These are phyloP conservation scores for Pyronema domesticum DNA, from an alignment of 495 filamentous ascomycete genomes.

Conservation along the genomic window DNA sequence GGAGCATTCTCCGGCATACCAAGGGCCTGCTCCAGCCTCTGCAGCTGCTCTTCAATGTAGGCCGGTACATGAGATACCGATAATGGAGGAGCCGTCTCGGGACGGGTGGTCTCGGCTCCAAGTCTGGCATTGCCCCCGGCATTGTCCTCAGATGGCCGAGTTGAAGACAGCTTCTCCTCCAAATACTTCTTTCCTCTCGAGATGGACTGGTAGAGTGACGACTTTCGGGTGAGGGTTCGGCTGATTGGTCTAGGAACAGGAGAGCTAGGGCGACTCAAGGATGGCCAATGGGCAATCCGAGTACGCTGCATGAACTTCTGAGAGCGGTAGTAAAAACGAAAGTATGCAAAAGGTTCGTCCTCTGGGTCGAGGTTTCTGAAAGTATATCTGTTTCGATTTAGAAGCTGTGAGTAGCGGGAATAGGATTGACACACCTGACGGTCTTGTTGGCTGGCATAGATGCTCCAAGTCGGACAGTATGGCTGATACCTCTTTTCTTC, in stretches of 20 bases:
- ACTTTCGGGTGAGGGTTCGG: background rate
- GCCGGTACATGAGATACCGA: too few relatives aligned
- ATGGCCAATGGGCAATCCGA: background rate
- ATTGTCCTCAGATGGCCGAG: too few relatives aligned
- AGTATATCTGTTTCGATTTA: conserved; percentile 5
- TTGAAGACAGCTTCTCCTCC: background rate
- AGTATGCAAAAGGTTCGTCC: conserved; percentile 13
- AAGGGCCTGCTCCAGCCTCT: too few relatives aligned
- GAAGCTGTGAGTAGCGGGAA: background rate
- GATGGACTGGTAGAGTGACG: background rate
- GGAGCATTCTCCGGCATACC: too few relatives aligned
- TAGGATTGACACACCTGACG: background rate
- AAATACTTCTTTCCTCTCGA: background rate
- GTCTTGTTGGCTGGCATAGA: conserved; percentile 6
- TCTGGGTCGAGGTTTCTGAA: conserved; percentile 16
- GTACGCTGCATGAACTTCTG: background rate
- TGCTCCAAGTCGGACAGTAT: conserved; percentile 11
- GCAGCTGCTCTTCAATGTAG: too few relatives aligned
- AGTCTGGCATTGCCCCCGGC: too few relatives aligned
- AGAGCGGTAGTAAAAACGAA: conserved; percentile 18
- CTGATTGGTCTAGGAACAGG: background rate
- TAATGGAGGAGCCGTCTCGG: too few relatives aligned
- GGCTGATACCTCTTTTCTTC: conserved; percentile 5
- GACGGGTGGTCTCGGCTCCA: too few relatives aligned
- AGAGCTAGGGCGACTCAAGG: background rate